Evolutionary conservation across 495 filamentous ascomycete species (phyloP).

Genomic region (Cenococcum geophilum): DNA sequence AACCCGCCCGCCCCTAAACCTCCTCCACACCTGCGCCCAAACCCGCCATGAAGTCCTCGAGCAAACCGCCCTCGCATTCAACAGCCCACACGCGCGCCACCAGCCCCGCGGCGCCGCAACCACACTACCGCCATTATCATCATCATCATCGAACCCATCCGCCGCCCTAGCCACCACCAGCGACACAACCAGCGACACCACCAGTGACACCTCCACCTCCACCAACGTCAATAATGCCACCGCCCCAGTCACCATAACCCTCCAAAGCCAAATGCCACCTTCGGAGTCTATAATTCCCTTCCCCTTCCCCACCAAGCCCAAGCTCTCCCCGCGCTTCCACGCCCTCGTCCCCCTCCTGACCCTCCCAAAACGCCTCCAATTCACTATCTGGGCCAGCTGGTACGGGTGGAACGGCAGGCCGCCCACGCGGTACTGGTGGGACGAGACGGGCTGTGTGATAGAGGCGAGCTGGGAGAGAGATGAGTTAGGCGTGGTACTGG

Average conservation of each 20-base stretch:
- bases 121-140: too few relatives aligned
- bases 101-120: too few relatives aligned
- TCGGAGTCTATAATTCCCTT: too few relatives aligned
- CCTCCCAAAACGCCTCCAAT: constrained; percentile 9
- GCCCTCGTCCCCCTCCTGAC: constrained; percentile 13
- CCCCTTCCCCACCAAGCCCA: neutral
- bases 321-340: constrained; percentile 16
- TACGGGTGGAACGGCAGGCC: constrained; percentile 14
- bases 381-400: constrained; percentile 14
- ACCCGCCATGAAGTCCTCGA: constrained; percentile 16
- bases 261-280: neutral
- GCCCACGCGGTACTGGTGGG: constrained; percentile 6
- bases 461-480: neutral
- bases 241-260: constrained; percentile 15
- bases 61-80: too few relatives aligned
- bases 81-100: too few relatives aligned
- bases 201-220: too few relatives aligned
- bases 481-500: constrained; percentile 5
- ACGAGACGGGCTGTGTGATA: constrained; percentile 1
- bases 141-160: too few relatives aligned
- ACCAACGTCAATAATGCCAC: constrained; percentile 4
- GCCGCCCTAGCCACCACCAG: too few relatives aligned
- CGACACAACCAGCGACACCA: too few relatives aligned
- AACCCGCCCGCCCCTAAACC: constrained; percentile 6
- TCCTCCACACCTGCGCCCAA: constrained; percentile 16